Evolutionary conservation across 2,329 filamentous ascomycete genomes (phyloP).

Genomic region (Decorospora gaudefroyi): DNA sequence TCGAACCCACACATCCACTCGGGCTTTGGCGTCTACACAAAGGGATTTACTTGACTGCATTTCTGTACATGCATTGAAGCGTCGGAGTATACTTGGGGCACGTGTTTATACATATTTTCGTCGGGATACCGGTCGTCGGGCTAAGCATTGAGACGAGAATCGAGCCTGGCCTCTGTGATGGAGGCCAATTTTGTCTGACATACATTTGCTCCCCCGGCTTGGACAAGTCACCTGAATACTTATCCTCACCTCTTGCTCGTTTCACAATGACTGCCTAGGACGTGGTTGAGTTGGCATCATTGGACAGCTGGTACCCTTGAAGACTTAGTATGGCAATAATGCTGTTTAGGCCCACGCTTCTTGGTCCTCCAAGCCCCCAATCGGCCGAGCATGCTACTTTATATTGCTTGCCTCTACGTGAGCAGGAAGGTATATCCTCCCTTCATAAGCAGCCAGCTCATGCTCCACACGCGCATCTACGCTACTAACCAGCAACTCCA

Average conservation of each 20-base stretch:
- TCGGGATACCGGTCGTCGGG: conserved; percentile 1
- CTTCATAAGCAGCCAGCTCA: conserved; percentile 35
- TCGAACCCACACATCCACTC: conserved; percentile 4
- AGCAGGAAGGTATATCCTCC: conserved; percentile 36
- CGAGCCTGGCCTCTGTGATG: conserved; percentile 3
- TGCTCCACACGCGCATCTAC: conserved; percentile 22
- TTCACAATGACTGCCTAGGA: too few relatives aligned
- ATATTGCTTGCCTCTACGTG: too few relatives aligned
- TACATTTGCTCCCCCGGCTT: too few relatives aligned
- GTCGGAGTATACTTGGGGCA: conserved; percentile 16
- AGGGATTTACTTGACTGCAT: conserved; percentile 7
- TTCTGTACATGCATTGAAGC: conserved; percentile 14
- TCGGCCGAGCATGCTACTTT: too few relatives aligned
- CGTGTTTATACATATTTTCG: conserved; percentile 11
- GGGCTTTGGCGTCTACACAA: conserved; percentile 12
- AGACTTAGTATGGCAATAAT: too few relatives aligned
- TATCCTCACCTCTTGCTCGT: too few relatives aligned
- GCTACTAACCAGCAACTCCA: conserved; percentile 32
- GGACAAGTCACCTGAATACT: too few relatives aligned
- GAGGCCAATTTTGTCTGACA: neutral
- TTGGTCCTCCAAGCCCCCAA: too few relatives aligned
- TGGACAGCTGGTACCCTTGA: too few relatives aligned
- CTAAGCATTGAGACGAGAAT: conserved; percentile 8
- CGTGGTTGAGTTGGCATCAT: too few relatives aligned
- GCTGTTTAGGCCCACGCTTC: too few relatives aligned